Evolutionary conservation across 768 basidiomycete species (phyloP).

Genomic region (Leccinum subgranulosum): DNA sequence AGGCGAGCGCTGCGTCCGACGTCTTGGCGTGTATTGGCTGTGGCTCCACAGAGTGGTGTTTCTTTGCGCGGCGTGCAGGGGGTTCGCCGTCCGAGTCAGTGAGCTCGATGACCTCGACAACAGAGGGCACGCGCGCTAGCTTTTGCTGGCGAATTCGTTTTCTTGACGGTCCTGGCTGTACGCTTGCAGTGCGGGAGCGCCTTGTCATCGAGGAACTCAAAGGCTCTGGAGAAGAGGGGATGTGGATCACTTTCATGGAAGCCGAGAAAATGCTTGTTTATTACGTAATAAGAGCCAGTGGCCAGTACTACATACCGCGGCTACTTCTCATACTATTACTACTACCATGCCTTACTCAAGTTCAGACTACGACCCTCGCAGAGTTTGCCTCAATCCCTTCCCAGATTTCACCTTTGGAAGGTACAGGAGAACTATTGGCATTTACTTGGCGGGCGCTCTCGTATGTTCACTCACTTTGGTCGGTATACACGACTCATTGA

Average conservation of each 20-base stretch:
- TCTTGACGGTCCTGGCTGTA: conserved; percentile 17
- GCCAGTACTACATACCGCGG: background rate
- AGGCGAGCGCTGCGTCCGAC: background rate
- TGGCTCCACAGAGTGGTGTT: background rate
- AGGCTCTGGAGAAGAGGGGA: conserved; percentile 28
- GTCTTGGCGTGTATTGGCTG: conserved; percentile 8
- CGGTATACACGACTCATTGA: background rate
- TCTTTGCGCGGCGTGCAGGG: background rate
- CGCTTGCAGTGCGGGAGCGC: conserved; percentile 18
- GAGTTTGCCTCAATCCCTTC: conserved; percentile 86
- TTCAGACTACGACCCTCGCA: conserved; percentile 77
- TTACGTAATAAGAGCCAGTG: conserved; percentile 16
- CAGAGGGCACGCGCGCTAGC: conserved; percentile 5
- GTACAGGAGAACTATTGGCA: conserved; percentile 78
- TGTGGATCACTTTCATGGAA: conserved; percentile 7
- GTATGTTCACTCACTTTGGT: conserved; percentile 48
- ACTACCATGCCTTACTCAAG: conserved; percentile 51
- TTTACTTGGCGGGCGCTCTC: conserved; percentile 89
- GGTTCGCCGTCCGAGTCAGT: conserved; percentile 48
- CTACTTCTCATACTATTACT: background rate
- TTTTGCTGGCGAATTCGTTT: conserved; percentile 10
- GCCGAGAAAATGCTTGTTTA: background rate
- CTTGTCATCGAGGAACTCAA: conserved; percentile 6
- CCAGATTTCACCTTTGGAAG: conserved; percentile 73
- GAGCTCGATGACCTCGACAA: conserved; percentile 44